A percentile compares a stretch with the other conserved stretches of the same genome.
Conservation (phyloP, 139 green algal genomes). For the Edaphochlamys debaryana region DNA sequence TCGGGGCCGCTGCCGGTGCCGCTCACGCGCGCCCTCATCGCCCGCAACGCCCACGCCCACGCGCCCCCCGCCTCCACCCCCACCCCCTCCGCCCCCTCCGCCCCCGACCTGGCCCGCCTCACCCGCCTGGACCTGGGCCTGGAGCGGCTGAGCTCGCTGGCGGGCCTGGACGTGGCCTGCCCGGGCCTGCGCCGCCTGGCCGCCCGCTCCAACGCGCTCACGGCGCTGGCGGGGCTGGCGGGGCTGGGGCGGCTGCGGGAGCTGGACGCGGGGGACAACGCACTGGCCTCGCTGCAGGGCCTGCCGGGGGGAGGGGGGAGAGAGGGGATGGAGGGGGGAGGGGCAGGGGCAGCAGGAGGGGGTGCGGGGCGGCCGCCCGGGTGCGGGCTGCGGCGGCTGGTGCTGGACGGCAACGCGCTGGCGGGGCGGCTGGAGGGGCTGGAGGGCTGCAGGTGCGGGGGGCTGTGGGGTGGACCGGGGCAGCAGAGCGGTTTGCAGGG, state of each 20-base stretch:
- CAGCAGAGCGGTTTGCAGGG: neutral
- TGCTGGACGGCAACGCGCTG: constrained; percentile 16
- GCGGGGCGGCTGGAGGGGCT: neutral
- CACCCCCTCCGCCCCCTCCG: neutral
- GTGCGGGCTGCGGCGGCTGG: neutral
- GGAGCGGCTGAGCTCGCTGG: constrained; percentile 16
- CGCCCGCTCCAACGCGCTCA: constrained; percentile 10
- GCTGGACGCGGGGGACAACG: constrained; percentile 17
- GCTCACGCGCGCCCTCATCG: constrained; percentile 18
- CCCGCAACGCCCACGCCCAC: neutral
- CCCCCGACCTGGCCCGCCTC: neutral
- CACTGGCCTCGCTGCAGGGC: neutral
- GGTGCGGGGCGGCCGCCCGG: too few species aligned
- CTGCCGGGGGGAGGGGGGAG: too few species aligned
- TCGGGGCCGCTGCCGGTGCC: neutral
- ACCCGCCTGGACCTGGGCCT: constrained; percentile 18
- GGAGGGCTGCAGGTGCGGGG: constrained; percentile 10
- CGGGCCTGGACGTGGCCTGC: constrained; percentile 20
- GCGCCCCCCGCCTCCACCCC: neutral
- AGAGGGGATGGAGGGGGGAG: too few species aligned
- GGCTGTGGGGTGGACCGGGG: neutral
- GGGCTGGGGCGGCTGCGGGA: neutral
- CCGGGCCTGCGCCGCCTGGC: neutral
- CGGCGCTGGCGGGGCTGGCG: neutral
- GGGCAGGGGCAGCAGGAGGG: neutral